Evolutionary conservation across 495 filamentous ascomycete species (phyloP).

Genomic region (Penicillium robsamsonii): DNA sequence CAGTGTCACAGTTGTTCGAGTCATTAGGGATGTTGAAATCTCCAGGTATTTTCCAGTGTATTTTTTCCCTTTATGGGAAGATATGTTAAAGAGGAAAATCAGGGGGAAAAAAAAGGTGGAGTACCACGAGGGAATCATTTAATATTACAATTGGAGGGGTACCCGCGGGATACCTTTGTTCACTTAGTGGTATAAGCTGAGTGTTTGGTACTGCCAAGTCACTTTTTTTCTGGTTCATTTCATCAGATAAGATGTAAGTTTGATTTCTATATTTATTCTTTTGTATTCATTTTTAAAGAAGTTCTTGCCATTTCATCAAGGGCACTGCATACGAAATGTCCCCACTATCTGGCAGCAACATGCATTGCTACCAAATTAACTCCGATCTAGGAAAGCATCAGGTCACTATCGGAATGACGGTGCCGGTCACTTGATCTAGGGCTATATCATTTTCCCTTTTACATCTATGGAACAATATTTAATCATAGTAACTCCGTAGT

Average conservation of each 20-base stretch:
- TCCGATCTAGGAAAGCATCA: background rate
- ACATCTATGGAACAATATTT: background rate
- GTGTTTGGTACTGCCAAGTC: conserved; percentile 11
- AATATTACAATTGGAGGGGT: conserved; percentile 3
- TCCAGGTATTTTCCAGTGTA: background rate
- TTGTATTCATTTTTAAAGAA: background rate
- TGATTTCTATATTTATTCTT: conserved; percentile 7
- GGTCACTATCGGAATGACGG: background rate
- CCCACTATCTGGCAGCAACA: conserved; percentile 4
- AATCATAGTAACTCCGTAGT: background rate
- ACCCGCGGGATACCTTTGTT: conserved; percentile 2
- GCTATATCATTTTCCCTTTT: conserved; percentile 1
- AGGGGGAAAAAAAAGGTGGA: background rate
- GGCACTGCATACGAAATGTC: background rate
- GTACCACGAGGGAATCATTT: conserved; percentile 5
- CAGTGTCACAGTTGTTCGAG: background rate
- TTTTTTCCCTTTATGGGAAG: background rate
- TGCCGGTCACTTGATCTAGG: conserved; percentile 7
- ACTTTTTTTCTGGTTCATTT: conserved; percentile 1
- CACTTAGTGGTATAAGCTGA: conserved; percentile 2
- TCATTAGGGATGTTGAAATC: background rate
- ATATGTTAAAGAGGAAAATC: background rate
- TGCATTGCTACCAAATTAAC: conserved; percentile 4
- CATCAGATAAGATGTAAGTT: conserved; percentile 29
- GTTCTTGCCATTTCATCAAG: background rate